Evolutionary conservation across 1,284 basidiomycete species (phyloP), one percentile per base, ranked within the genome.

Genomic region (Moesziomyces antarcticus): DNA sequence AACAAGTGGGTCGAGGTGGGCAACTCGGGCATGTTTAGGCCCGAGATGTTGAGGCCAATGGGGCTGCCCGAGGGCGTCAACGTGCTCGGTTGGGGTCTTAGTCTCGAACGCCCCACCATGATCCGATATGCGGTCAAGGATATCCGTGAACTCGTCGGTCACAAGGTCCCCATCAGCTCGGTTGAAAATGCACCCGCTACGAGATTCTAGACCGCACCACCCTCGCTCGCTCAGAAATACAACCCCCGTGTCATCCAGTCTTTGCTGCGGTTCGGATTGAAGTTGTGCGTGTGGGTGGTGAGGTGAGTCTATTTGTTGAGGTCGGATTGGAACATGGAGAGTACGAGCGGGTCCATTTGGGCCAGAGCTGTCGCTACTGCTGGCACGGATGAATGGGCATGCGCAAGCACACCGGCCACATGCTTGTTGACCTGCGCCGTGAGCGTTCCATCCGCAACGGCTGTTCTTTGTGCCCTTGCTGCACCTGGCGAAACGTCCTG

Each of bases 91-190:
- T 99, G 96, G 94, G 97, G 97, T 57, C 89, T 99, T 74, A 90
- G 91, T 82, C 87, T 99, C 37, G 97, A 99, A 86, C 87, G 97
- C 69, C 97, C 97, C n/a, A 99, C 97, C 1, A 99, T 99, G 97
- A 99, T 99, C 70, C 84, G 86, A 45, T 89, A 89, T 82, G 87
- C 86, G 40, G 96, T 99, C 84, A 95, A 91, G 85, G 98, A 99
- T 84, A 99, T 99, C 79, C 88, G 97, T 69, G 94, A 96, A 40
- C 87, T 99, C 47, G 93, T 99, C 52, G 97, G 97, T 14, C 97
- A 99, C 88, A 99, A 97, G 86, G 93, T 94, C 21, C 91, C 93
- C 27, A 78, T 84, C 27, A 65, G 65, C 22, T 59, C 62, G 11
- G 80, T 83, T 2, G 80, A 82, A 63, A 68, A 69, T n/a, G 82